Evolutionary conservation across 345 rosid genomes (phyloP), one percentile per base, ranked within the genome.

Genomic region (Lepidium sativum): DNA sequence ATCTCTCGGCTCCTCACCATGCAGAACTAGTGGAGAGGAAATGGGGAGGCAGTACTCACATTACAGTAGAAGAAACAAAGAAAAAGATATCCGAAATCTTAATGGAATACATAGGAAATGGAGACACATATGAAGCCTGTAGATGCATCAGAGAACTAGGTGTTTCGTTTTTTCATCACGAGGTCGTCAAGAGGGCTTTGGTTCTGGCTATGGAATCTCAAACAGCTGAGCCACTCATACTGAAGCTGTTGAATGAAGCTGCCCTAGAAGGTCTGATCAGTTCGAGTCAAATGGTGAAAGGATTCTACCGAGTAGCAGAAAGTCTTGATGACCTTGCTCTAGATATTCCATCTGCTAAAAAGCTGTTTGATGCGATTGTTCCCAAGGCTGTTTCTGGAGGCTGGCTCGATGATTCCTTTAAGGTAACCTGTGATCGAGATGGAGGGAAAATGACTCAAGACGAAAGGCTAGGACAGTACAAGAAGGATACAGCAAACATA

Each of bases 1-100:
- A 95, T 66, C 97, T 95, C 55, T 90, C 96, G n/a, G 99, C 99
- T 27, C 97, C 99, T 7, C 99, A 95, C 77, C 99, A 95, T 50
- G 99, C 99, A 2, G 97, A 95, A 53, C 88, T 91, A 78, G 80
- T 95, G 76, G 97, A 91, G 81, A 90, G 86, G 80, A 91, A 79
- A 76, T 95, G 99, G 97, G 99, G 99, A 60, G 99, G 99, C 54
- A 85, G 95, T 50, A 95, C 91, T 42, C 99, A 83, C 71, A 67
- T 83, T 57, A 85, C 99, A 21, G 99, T 86, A 35, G 97, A 86
- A 73, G 95, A 95, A 80, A 88, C 85, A 57, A 95, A 95, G 91
- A 88, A 78, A 68, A 95, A 84, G 82, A 95, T 95, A 59, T 77
- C 84, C 29, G 91, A 82, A 54, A 76, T 91, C 33, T 76, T 95